Evolutionary conservation across 306 rosid genomes (phyloP).

Genomic region (Rosa lucieae): DNA sequence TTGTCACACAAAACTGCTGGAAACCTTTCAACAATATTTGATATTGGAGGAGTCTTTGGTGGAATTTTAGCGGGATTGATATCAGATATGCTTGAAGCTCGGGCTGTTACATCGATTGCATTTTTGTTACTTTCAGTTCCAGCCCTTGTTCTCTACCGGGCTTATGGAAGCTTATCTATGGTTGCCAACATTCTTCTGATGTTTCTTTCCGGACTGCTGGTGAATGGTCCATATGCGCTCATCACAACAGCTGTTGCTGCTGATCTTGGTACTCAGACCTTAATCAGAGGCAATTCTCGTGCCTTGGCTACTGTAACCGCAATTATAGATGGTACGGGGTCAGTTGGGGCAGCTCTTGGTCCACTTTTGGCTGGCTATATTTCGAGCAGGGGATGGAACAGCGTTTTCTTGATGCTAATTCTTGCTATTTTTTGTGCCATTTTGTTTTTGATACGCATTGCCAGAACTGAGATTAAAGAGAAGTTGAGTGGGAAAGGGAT

Average conservation of each 20-base stretch:
- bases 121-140: slow-evolving; percentile 82
- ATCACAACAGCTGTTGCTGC: slow-evolving; percentile 93
- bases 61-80: slow-evolving; percentile 82
- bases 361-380: slow-evolving; percentile 85
- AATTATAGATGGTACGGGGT: slow-evolving; percentile 92
- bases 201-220: slow-evolving; percentile 69
- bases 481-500: slow-evolving; percentile 49
- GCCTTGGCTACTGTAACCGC: slow-evolving; percentile 90
- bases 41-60: slow-evolving; percentile 84
- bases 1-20: slow-evolving; percentile 84
- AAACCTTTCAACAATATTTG: slow-evolving; percentile 81
- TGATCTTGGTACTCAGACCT: slow-evolving; percentile 75
- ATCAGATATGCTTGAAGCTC: slow-evolving; percentile 86
- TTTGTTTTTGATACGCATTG: slow-evolving; percentile 58
- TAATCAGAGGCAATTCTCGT: slow-evolving; percentile 50
- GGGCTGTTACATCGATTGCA: slow-evolving; percentile 70
- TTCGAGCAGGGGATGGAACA: slow-evolving; percentile 76
- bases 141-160: slow-evolving; percentile 66
- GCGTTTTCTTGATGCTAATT: slow-evolving; percentile 75
- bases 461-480: slow-evolving; percentile 61
- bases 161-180: slow-evolving; percentile 75
- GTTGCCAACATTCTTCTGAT: slow-evolving; percentile 55
- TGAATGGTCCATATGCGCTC: slow-evolving; percentile 70
- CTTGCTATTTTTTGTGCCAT: slow-evolving; percentile 60
- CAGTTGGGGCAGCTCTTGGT: slow-evolving; percentile 85